Percentiles rank a stretch among this genome's conserved stretches.
Evolutionary conservation across 2,329 filamentous ascomycete species (phyloP).

Genomic region (Hortaea sp.): DNA sequence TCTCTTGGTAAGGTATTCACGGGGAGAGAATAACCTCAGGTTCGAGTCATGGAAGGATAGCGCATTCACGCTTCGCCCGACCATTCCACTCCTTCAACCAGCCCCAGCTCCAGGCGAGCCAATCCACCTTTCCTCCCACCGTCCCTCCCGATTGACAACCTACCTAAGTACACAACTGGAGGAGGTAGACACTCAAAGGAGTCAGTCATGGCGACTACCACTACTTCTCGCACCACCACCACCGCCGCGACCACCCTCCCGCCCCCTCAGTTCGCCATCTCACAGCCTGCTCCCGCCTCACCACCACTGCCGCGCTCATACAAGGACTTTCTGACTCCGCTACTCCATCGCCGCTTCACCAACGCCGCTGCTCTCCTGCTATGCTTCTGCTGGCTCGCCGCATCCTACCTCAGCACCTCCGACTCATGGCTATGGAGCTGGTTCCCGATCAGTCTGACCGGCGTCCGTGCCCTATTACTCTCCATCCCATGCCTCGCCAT

Average conservation of each 20-base stretch:
- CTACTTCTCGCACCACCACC: neutral
- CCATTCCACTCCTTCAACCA: too few relatives aligned
- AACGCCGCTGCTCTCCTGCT: constrained; percentile 63
- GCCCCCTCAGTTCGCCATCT: too few relatives aligned
- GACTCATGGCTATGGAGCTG: constrained; percentile 57
- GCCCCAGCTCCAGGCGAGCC: too few relatives aligned
- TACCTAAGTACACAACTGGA: neutral
- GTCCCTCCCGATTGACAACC: neutral
- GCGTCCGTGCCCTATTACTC: constrained; percentile 63
- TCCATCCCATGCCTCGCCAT: constrained; percentile 67
- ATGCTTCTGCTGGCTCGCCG: constrained; percentile 60
- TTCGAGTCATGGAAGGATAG: too few relatives aligned
- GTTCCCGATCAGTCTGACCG: constrained; percentile 70
- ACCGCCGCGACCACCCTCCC: neutral
- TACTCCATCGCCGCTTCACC: constrained; percentile 77
- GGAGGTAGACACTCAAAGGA: too few relatives aligned
- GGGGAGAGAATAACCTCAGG: too few relatives aligned
- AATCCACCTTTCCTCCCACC: too few relatives aligned
- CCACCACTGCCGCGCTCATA: constrained; percentile 52
- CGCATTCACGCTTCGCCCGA: too few relatives aligned
- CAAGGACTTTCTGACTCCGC: constrained; percentile 83
- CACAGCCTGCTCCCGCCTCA: constrained; percentile 11
- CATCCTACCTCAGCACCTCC: constrained; percentile 61
- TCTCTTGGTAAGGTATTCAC: too few relatives aligned
- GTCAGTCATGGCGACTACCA: too few relatives aligned